These are phyloP conservation scores for Clausena lansium DNA, from an alignment of 345 rosid species.

Conservation along the genomic window DNA sequence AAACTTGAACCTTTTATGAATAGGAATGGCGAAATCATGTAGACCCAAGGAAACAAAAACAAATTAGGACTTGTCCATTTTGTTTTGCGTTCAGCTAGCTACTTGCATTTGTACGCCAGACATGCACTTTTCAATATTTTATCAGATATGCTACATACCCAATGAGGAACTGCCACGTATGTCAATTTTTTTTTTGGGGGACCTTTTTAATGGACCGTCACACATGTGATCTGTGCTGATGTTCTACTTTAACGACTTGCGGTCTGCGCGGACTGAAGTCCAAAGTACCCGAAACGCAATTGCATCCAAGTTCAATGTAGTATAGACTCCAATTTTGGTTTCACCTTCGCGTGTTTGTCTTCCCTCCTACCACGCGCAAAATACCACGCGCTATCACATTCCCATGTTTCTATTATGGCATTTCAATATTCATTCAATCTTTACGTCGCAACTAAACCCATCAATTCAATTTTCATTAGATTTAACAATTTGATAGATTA, in stretches of 20 bases:
- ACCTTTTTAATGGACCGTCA: neutral
- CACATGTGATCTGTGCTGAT: neutral
- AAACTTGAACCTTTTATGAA: neutral
- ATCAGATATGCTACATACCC: no score
- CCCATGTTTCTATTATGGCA: no score
- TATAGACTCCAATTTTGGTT: slow-evolving; percentile 12
- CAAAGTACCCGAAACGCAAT: neutral
- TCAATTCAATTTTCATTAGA: neutral
- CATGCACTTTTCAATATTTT: no score
- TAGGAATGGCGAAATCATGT: neutral
- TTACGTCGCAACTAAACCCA: no score
- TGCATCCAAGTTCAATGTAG: slow-evolving; percentile 38
- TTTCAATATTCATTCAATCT: neutral
- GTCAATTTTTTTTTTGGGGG: neutral
- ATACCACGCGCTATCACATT: neutral
- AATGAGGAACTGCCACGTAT: neutral
- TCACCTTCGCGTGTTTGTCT: slow-evolving; percentile 14
- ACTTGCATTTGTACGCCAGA: neutral
- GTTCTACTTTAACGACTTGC: neutral
- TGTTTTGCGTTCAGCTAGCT: no score
- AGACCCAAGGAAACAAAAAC: neutral
- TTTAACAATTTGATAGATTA: no score
- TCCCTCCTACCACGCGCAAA: slow-evolving; percentile 16
- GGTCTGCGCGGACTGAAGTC: neutral
- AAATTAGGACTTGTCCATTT: neutral